Evolutionary conservation across 139 green algal genomes (phyloP), one percentile per base, ranked within the genome.

Genomic region (Coelastrella sp.): DNA sequence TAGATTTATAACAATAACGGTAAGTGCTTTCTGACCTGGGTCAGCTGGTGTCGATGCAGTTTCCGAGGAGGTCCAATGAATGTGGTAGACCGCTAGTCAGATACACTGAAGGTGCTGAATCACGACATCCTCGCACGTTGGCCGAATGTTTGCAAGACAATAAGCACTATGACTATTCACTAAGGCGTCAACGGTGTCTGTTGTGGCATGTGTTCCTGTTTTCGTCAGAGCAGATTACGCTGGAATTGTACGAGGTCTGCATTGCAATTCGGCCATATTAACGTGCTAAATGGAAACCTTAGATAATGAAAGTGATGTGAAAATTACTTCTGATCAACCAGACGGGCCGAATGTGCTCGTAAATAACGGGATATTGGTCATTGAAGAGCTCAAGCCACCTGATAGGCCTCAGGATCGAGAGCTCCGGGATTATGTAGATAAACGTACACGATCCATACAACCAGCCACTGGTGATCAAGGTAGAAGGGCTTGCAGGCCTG

Each of bases 381-480:
- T 80, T 27, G 74, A 80, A 19, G 74, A 80, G 20, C 25, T 80
- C 14, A n/a, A 24, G 9, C 74, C 24, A 22, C 74, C 74, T 58
- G 74, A 80, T 58, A 80, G 20, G 25, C 24, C 24, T 14, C 11
- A 57, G 74, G 24, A 80, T 8, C 24, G 25, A 17, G 25, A 80
- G 25, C 25, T 80, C 1, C 57, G 25, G 74, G 74, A 80, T 7
- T 80, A 80, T 80, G 74, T 80, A 80, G 25, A 80, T 59, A 58
- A 80, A 59, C 7, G 5, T 19, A 57, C 74, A 8, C 74, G 65
- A 35, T 78, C 63, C 14, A 78, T 87, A 19, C 58, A 87, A 17
- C 82, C 82, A 66, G 63, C 35, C 8, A 63, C 82, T 27, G 82
- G 82, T 4, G 82, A 87, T 66, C 82, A 87, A 87, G 82, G 82